Conservation (phyloP, 2,329 filamentous ascomycete genomes). For the Rugonectria rugulosa region DNA sequence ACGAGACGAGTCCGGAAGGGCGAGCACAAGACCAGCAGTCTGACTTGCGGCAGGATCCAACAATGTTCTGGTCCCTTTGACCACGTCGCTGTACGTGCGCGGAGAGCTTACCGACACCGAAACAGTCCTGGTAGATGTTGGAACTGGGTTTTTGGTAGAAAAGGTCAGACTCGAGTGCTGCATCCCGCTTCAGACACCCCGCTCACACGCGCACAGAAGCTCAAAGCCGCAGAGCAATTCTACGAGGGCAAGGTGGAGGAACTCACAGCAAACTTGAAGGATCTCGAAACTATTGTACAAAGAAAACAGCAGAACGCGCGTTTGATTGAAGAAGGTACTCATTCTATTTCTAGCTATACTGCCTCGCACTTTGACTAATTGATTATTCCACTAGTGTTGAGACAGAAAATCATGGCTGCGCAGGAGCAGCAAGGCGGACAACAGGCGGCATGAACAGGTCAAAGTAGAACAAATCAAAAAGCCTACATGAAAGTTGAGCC, state of each 20-base stretch:
- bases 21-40: neutral
- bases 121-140: conserved; percentile 88
- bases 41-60: conserved; percentile 46
- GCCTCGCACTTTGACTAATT: conserved; percentile 49
- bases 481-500: neutral
- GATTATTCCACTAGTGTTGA: conserved; percentile 44
- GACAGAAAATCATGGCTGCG: conserved; percentile 53
- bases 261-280: conserved; percentile 60
- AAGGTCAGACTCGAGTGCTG: conserved; percentile 63
- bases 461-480: neutral
- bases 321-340: conserved; percentile 84
- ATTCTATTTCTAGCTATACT: conserved; percentile 24
- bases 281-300: conserved; percentile 65
- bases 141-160: conserved; percentile 93
- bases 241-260: conserved; percentile 65
- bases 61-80: conserved; percentile 88
- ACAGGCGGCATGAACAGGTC: conserved; percentile 27
- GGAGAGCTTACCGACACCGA: conserved; percentile 78
- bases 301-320: conserved; percentile 84
- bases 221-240: conserved; percentile 62
- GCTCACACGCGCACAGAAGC: conserved; percentile 48
- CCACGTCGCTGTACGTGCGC: conserved; percentile 92
- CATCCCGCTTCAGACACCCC: neutral
- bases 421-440: conserved; percentile 39
- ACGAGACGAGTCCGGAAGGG: neutral